These are phyloP conservation scores for Digitaria exilis DNA, from an alignment of 202 grass and related monocot species.

Conservation along the genomic window DNA sequence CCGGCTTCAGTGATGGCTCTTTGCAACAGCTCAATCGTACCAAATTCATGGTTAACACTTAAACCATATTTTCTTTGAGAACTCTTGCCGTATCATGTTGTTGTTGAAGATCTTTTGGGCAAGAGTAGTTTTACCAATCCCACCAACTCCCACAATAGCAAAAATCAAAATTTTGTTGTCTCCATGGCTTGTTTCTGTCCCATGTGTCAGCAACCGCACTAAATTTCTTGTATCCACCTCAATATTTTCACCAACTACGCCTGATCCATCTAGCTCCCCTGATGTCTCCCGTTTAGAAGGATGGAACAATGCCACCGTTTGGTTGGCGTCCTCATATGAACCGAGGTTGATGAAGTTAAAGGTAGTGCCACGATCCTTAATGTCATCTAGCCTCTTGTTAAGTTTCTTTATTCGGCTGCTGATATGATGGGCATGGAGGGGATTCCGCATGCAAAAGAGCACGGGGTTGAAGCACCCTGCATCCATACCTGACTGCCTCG, in stretches of 20 bases:
- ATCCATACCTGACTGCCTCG: too few relatives aligned
- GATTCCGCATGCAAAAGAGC: constrained; percentile 7
- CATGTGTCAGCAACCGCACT: background rate
- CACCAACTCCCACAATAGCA: background rate
- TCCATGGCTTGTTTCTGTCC: background rate
- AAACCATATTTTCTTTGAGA: background rate
- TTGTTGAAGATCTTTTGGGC: background rate
- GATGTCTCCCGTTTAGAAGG: too few relatives aligned
- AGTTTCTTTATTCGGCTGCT: too few relatives aligned
- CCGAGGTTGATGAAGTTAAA: too few relatives aligned
- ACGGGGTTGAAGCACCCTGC: background rate
- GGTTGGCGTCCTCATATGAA: too few relatives aligned
- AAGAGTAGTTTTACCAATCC: background rate
- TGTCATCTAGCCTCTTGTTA: too few relatives aligned
- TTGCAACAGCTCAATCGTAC: too few relatives aligned
- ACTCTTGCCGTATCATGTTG: background rate
- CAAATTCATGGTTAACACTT: background rate
- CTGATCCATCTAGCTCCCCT: too few relatives aligned
- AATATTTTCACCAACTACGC: too few relatives aligned
- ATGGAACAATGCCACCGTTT: too few relatives aligned
- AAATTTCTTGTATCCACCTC: background rate
- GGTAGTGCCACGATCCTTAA: too few relatives aligned
- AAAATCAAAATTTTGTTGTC: background rate
- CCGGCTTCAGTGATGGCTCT: background rate
- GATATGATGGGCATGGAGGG: background rate